phyloP scores from a whole-genome alignment of 1,284 basidiomycete genomes.

The Cryptococcus hybrid region DNA sequence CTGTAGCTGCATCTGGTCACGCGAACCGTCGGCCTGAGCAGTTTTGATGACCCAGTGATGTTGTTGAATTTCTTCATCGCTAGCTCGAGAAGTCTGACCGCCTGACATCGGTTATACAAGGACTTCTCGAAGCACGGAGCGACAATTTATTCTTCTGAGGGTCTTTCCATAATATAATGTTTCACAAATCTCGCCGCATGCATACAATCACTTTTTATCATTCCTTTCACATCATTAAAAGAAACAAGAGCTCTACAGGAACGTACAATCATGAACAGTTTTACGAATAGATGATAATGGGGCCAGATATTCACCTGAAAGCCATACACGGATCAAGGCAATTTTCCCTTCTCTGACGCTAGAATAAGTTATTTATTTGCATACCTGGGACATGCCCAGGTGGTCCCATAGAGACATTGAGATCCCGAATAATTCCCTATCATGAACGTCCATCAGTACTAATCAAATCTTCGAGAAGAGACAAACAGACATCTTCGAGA shows the following conservation, averaged over 20 bases:
- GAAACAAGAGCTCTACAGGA: not conserved
- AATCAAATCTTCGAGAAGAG: not conserved
- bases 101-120: constrained; percentile 38
- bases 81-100: constrained; percentile 39
- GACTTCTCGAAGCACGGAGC: constrained; percentile 35
- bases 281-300: too few relatives aligned
- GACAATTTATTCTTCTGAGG: constrained; percentile 42
- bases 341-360: not conserved
- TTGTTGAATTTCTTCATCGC: constrained; percentile 51
- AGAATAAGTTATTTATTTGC: constrained; percentile 15
- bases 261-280: not conserved
- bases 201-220: not conserved
- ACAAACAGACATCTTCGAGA: constrained; percentile 41
- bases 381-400: constrained; percentile 31
- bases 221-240: not conserved
- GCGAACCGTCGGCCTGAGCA: not conserved
- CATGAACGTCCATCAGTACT: not conserved
- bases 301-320: too few relatives aligned
- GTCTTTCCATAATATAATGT: constrained; percentile 10
- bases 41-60: constrained; percentile 38
- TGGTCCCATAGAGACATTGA: constrained; percentile 41
- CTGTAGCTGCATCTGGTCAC: not conserved
- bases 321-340: not conserved
- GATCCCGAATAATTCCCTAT: constrained; percentile 43
- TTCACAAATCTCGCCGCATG: not conserved